Base-by-base conservation (phyloP, 441 rosid species). In the Bocquillonia castaneifolia region DNA sequence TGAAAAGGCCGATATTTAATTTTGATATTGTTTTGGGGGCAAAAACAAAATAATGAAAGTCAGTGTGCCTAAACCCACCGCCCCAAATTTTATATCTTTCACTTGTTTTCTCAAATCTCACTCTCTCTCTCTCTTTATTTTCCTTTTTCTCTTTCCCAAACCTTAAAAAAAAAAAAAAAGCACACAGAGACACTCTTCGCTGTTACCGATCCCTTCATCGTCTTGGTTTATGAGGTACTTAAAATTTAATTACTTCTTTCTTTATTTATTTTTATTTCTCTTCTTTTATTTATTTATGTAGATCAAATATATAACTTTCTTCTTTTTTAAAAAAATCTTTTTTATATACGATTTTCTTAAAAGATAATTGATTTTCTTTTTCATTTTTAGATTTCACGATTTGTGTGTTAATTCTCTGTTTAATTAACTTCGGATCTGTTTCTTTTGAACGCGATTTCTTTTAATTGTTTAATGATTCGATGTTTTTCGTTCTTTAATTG, bases 161-260 rank as follows among this genome's bases (percentile, higher is more conserved):
- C 59, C 32, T 65, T n/a, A 18, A 48, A 39, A 39, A 39, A 7
- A 39, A 39, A 6, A 63, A 59, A n/a, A n/a, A n/a, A n/a, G n/a
- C n/a, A n/a, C n/a, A n/a, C 71, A 52, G 63, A 45, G 79, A 71
- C 79, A 67, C 80, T 77, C 59, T 60, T 63, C 71, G 66, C 69
- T 68, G n/a, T 71, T 73, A 63, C 72, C 73, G 82, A 80, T 81
- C 66, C 68, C 52, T n/a, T 63, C 75, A 44, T 79, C 88, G 68
- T 73, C 86, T 83, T 81, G 87, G 93, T 89, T 89, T 89, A 89
- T 90, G 96, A 90, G 96, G 96, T 90, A 76, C 6, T 28, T 45
- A 10, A 13, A 6, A 47, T n/a, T 25, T 10, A n/a, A n/a, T n/a
- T n/a, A n/a, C n/a, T n/a, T n/a, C 18, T 17, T 8, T 47, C 34